These are phyloP conservation scores for Chrysoporthe cubensis DNA, from an alignment of 2,329 filamentous ascomycete species.

Conservation along the genomic window DNA sequence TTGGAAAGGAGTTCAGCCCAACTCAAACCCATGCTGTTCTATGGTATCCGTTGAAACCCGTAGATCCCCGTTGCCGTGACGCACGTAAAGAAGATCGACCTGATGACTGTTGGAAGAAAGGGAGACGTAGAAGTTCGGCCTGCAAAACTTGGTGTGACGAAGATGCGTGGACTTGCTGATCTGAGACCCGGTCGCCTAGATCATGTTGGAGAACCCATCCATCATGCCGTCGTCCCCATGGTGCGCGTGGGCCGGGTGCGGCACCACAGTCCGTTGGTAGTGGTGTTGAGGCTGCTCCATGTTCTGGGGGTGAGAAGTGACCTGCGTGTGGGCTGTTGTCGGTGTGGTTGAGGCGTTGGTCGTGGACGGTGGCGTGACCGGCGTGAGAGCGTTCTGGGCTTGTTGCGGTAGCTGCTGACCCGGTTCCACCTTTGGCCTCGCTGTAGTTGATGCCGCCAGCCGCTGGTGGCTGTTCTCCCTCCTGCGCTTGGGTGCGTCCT, in stretches of 20 bases:
- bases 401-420: constrained; percentile 36
- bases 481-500: constrained; percentile 70
- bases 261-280: constrained; percentile 26
- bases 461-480: constrained; percentile 63
- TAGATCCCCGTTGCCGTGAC: neutral
- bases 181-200: constrained; percentile 36
- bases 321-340: constrained; percentile 37
- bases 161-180: neutral
- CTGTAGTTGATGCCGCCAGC: constrained; percentile 46
- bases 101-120: neutral
- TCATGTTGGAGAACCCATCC: constrained; percentile 52
- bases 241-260: constrained; percentile 33
- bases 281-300: constrained; percentile 30
- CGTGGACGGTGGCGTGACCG: constrained; percentile 43
- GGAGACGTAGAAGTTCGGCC: constrained; percentile 3
- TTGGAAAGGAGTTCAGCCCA: constrained; percentile 5
- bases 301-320: constrained; percentile 31
- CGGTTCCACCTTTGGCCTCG: constrained; percentile 53
- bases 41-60: constrained; percentile 12
- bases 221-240: constrained; percentile 39
- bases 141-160: constrained; percentile 10
- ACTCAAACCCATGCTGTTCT: constrained; percentile 11
- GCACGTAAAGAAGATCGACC: neutral
- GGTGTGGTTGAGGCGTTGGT: constrained; percentile 45
- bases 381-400: constrained; percentile 41